Evolutionary conservation across 306 rosid species (phyloP), one percentile per base, ranked within the genome.

Genomic region (Quercus rubra): DNA sequence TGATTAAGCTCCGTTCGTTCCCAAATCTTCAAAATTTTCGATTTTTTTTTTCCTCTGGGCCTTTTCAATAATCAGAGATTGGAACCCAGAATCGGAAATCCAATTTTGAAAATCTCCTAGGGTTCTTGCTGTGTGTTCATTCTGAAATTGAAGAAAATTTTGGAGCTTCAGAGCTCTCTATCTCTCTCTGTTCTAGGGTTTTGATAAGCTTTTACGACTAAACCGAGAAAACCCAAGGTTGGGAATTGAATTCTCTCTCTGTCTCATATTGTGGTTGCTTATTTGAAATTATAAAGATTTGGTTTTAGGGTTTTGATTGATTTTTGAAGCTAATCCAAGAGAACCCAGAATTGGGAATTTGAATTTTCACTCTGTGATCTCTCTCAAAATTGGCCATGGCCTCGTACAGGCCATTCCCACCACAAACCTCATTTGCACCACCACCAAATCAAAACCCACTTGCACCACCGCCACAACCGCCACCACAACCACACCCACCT

Each of bases 321-420:
- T 4, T 3, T 28, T 27, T 70, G 18, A 14, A 55, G 25, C 43
- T 69, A 56, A 79, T 59, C 17, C 61, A 61, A 52, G 38, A 55
- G 10, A 12, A 55, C 20, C 74, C 57, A 14, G 72, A 79, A 75
- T 74, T 77, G 67, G 76, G 27, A 62, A 20, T 77, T 74, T 74
- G 74, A 30, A 66, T 33, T 67, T 14, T 19, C 15, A 4, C 27
- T 68, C 15, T 56, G 12, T 77, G 49, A 41, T 41, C 46, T 38
- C 56, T 79, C 35, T 38, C 55, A 63, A 79, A 76, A 79, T 82
- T 28, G 38, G 70, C 41, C 73, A 96, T 96, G 99, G 98, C 98
- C 83, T 93, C 98, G 15, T 96, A 89, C 82, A 78, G 98, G 87
- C 98, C 99, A 8, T 91, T 91, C 83, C 96, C 97, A 76, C 92